phyloP scores from a whole-genome alignment of 2,329 filamentous ascomycete species.

The Colletotrichum destructivum region DNA sequence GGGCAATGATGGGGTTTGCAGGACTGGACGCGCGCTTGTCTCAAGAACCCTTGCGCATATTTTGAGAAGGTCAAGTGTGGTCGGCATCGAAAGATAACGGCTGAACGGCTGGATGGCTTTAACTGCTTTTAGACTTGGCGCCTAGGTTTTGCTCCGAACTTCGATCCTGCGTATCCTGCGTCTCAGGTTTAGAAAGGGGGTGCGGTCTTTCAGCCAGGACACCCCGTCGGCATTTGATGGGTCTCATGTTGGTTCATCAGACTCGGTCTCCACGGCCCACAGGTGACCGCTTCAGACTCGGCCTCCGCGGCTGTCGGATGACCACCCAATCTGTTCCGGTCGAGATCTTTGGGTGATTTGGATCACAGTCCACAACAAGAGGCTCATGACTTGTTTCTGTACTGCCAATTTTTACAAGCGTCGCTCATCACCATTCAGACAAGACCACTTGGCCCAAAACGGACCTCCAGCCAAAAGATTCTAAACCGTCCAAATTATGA shows the following conservation, averaged over 20 bases:
- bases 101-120: background rate
- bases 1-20: background rate
- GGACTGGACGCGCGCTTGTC: background rate
- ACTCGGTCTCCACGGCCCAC: background rate
- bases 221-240: background rate
- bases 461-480: no score
- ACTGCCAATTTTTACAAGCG: no score
- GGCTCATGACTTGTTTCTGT: no score
- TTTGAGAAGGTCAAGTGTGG: background rate
- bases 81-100: background rate
- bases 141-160: background rate
- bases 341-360: no score
- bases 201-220: background rate
- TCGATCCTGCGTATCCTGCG: background rate
- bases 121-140: background rate
- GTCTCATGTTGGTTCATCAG: background rate
- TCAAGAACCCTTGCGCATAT: background rate
- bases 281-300: background rate
- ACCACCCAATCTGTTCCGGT: no score
- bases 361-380: no score
- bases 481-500: no score
- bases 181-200: background rate
- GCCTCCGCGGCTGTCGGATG: no score
- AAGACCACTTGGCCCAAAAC: no score
- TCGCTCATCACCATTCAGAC: no score